Evolutionary conservation across 2,329 filamentous ascomycete species (phyloP).

Genomic region (Harringtonia lauricola): DNA sequence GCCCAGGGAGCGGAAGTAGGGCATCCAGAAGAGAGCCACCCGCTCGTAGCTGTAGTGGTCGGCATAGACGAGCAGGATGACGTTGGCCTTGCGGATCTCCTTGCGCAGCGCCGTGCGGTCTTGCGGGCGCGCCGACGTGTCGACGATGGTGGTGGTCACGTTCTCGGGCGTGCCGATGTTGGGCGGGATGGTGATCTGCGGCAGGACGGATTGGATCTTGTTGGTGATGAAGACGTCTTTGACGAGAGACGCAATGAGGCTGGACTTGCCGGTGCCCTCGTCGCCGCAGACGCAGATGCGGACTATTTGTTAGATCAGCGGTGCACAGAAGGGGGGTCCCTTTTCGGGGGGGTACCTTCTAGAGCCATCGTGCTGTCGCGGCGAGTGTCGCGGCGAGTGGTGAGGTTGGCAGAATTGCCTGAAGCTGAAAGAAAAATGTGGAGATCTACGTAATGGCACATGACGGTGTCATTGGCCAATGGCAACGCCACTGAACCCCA

Average conservation of each 20-base stretch:
- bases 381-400: no score
- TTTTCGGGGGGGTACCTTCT: no score
- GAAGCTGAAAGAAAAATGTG: no score
- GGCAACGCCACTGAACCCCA: no score
- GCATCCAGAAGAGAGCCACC: constrained; percentile 96
- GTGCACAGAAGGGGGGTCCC: no score
- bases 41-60: constrained; percentile 99
- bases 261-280: constrained; percentile 89
- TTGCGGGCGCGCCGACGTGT: constrained; percentile 90
- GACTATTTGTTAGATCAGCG: constrained; percentile 36
- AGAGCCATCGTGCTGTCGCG: no score
- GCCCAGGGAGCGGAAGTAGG: constrained; percentile 93
- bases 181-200: constrained; percentile 89
- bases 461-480: no score
- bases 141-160: constrained; percentile 94
- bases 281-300: constrained; percentile 95
- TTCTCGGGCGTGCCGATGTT: constrained; percentile 90
- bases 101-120: constrained; percentile 83
- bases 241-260: constrained; percentile 86
- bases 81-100: constrained; percentile 93
- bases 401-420: no score
- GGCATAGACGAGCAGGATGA: constrained; percentile 92
- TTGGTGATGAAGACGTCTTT: constrained; percentile 94
- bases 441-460: no score
- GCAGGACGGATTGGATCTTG: constrained; percentile 90